Percentiles rank a stretch among this genome's conserved stretches.
Evolutionary conservation across 306 rosid species (phyloP).

Genomic region (Dryas drummondii): DNA sequence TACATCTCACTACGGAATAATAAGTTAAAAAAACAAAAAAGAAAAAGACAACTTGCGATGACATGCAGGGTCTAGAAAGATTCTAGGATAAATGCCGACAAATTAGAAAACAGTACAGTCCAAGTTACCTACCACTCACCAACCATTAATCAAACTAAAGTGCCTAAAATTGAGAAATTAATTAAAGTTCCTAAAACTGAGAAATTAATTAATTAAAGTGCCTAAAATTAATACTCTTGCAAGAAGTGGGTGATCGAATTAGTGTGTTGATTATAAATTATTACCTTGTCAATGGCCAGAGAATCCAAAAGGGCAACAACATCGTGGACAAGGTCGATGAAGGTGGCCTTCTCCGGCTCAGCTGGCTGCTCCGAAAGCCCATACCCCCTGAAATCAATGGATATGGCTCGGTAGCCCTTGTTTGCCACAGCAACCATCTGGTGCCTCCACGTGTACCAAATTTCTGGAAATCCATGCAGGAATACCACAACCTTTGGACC

Average conservation of each 20-base stretch:
- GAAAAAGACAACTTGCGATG: too few species aligned
- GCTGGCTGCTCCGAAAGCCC: conserved; percentile 69
- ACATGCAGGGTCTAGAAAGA: too few species aligned
- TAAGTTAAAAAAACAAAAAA: too few species aligned
- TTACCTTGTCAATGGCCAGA: conserved; percentile 48
- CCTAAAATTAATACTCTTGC: background rate
- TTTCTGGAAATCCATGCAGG: conserved; percentile 75
- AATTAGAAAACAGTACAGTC: too few species aligned
- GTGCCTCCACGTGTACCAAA: conserved; percentile 74
- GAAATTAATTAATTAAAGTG: background rate
- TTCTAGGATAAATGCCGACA: too few species aligned
- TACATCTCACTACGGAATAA: too few species aligned
- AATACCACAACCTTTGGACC: conserved; percentile 61
- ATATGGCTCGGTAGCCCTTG: conserved; percentile 58
- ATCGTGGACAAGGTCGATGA: conserved; percentile 46
- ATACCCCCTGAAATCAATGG: conserved; percentile 71
- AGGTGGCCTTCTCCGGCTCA: conserved; percentile 43
- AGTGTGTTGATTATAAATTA: background rate
- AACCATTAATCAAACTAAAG: too few species aligned
- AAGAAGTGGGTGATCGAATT: background rate
- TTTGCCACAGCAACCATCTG: conserved; percentile 63
- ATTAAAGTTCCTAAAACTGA: too few species aligned
- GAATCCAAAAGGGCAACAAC: conserved; percentile 45
- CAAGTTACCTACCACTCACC: too few species aligned
- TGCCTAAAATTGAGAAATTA: too few species aligned